Base-by-base conservation (phyloP, 495 filamentous ascomycete genomes). In the Tuber melanosporum region DNA sequence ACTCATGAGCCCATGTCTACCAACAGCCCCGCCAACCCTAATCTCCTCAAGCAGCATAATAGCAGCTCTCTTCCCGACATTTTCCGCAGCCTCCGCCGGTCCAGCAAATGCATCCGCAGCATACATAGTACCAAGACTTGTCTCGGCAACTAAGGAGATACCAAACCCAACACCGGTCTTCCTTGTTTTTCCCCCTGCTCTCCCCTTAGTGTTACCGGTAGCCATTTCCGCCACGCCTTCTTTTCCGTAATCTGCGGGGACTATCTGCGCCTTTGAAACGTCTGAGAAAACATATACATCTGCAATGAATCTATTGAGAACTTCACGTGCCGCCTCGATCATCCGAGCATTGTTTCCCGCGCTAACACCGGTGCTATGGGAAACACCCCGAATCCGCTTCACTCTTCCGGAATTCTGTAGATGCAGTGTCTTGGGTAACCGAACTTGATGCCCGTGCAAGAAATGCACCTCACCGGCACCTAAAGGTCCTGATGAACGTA, bases 401-500 rank as follows among this genome's bases (percentile, higher is more conserved):
- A 99, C 92, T 73, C 93, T 86, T 5, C 95, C 95, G 0, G 94
- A 88, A n/a, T 83, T 85, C 82, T 95, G 94, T 82, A 98, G 88
- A 84, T 99, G 95, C 83, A 99, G 87, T 70, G 96, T 98, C 86
- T 95, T 97, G 20, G 96, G 94, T 62, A 98, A 86, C 57, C 95
- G 90, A 15, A 98, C 89, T 85, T 99, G 95, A 79, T 93, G 92
- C 22, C 91, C 93, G 83, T 82, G 82, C 26, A 77, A 22, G 26
- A 99, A 98, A 36, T 92, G 87, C 73, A 99, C 85, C 85, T 97
- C 94, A 17, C 98, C 95, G 66, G 97, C 90, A 70, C 95, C 95
- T n/a, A 91, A 92, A 62, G 93, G 94, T 20, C 94, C 93, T 82
- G 94, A 96, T 4, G 92, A 93, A 62, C 95, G 87, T 74, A 89